These are phyloP conservation scores for Auriscalpium orientale DNA, from an alignment of 768 basidiomycete species.

Conservation along the genomic window DNA sequence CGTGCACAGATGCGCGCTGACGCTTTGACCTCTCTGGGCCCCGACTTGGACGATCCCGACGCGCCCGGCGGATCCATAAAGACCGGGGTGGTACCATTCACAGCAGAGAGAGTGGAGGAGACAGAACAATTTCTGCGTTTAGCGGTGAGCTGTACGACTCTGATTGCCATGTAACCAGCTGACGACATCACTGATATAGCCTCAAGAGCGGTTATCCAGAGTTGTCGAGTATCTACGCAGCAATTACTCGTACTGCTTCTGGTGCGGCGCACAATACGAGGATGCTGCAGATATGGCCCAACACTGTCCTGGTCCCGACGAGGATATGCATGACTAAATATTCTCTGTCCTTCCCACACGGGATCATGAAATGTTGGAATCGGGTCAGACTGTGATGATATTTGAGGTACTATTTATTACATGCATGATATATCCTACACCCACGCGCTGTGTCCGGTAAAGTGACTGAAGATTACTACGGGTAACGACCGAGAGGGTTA, in stretches of 20 bases:
- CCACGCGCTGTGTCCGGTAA: too few species aligned
- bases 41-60: conserved; percentile 31
- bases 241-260: conserved; percentile 74
- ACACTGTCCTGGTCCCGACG: conserved; percentile 68
- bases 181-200: conserved; percentile 32
- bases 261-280: conserved; percentile 78
- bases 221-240: conserved; percentile 70
- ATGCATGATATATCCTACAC: too few species aligned
- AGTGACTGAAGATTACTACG: too few species aligned
- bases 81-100: conserved; percentile 27
- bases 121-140: conserved; percentile 59
- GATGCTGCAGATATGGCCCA: conserved; percentile 48
- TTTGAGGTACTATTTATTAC: too few species aligned
- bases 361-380: too few species aligned
- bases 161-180: background rate
- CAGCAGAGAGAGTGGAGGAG: conserved; percentile 57
- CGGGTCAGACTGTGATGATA: too few species aligned
- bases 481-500: too few species aligned
- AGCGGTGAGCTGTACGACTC: conserved; percentile 35
- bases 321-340: conserved; percentile 70
- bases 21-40: conserved; percentile 45
- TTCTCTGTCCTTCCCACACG: too few species aligned
- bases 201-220: conserved; percentile 58
- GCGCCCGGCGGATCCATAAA: conserved; percentile 19
- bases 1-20: conserved; percentile 70